These are phyloP conservation scores for Coemansia sp. DNA, from an alignment of 192 early-diverging fungal genomes.

Conservation along the genomic window DNA sequence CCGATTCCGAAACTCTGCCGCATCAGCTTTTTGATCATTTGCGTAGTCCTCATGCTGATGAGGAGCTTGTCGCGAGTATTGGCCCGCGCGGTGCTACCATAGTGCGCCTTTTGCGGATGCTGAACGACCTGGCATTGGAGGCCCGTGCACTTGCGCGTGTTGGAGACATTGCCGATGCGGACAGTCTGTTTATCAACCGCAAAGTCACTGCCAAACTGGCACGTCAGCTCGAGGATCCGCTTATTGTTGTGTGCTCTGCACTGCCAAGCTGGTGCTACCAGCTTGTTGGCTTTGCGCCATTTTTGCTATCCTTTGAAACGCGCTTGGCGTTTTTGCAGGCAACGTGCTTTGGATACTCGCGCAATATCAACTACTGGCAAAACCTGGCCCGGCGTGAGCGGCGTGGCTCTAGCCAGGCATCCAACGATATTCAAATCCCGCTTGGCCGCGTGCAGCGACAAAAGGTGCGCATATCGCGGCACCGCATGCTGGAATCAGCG, in stretches of 20 bases:
- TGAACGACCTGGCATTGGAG: slow-evolving; percentile 6
- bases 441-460: slow-evolving; percentile 76
- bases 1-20: background rate
- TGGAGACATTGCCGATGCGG: background rate
- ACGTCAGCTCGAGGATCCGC: slow-evolving; percentile 83
- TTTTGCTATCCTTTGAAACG: slow-evolving; percentile 82
- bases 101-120: slow-evolving; percentile 5
- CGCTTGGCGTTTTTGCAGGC: slow-evolving; percentile 77
- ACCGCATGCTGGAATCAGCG: slow-evolving; percentile 77
- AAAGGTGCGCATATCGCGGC: slow-evolving; percentile 84
- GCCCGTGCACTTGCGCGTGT: background rate
- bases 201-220: slow-evolving; percentile 82
- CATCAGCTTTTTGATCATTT: background rate
- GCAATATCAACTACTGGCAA: slow-evolving; percentile 72
- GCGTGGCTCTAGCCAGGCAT: background rate
- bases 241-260: slow-evolving; percentile 81
- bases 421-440: slow-evolving; percentile 26
- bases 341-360: slow-evolving; percentile 83
- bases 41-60: background rate
- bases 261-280: slow-evolving; percentile 74
- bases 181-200: slow-evolving; percentile 65
- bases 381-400: slow-evolving; percentile 22
- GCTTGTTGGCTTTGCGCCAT: slow-evolving; percentile 65
- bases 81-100: slow-evolving; percentile 14
- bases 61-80: background rate